phyloP scores from a whole-genome alignment of 1,284 basidiomycete species.

The Agaricales sp. region DNA sequence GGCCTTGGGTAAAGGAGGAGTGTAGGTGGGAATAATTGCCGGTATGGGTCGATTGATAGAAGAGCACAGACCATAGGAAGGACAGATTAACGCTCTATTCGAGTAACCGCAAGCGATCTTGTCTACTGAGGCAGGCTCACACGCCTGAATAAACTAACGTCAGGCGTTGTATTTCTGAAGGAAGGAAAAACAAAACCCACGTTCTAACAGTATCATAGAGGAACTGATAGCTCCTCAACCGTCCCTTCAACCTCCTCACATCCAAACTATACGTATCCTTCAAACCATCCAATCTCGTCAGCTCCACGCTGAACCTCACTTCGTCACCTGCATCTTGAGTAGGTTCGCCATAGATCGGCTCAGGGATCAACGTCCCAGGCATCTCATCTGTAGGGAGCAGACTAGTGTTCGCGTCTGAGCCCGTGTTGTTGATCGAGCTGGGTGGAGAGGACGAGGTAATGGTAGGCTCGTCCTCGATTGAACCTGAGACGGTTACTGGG shows the following conservation, averaged over 20 bases:
- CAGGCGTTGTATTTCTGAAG: too few relatives aligned
- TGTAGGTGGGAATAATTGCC: too few relatives aligned
- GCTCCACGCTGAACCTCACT: constrained; percentile 87
- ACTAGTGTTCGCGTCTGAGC: constrained; percentile 16
- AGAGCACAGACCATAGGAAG: too few relatives aligned
- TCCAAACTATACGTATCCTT: constrained; percentile 84
- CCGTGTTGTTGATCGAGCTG: constrained; percentile 16
- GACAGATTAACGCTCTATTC: too few relatives aligned
- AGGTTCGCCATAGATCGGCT: constrained; percentile 70
- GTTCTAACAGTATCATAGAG: constrained; percentile 84
- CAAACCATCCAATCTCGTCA: constrained; percentile 80
- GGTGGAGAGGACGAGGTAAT: constrained; percentile 11
- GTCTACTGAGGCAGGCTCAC: too few relatives aligned
- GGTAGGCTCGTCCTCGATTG: constrained; percentile 31
- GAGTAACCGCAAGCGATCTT: too few relatives aligned
- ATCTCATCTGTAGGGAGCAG: constrained; percentile 21
- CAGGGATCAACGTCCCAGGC: constrained; percentile 16
- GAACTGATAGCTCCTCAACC: constrained; percentile 88
- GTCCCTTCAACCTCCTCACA: constrained; percentile 86
- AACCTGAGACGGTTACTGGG: constrained; percentile 24
- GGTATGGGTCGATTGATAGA: too few relatives aligned
- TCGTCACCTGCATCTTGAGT: constrained; percentile 82
- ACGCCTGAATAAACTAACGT: too few relatives aligned
- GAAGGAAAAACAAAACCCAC: constrained; percentile 37
- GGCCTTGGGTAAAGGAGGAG: too few relatives aligned